Evolutionary conservation across 306 rosid genomes (phyloP), one percentile per base, ranked within the genome.

Genomic region (Benincasa hispida): DNA sequence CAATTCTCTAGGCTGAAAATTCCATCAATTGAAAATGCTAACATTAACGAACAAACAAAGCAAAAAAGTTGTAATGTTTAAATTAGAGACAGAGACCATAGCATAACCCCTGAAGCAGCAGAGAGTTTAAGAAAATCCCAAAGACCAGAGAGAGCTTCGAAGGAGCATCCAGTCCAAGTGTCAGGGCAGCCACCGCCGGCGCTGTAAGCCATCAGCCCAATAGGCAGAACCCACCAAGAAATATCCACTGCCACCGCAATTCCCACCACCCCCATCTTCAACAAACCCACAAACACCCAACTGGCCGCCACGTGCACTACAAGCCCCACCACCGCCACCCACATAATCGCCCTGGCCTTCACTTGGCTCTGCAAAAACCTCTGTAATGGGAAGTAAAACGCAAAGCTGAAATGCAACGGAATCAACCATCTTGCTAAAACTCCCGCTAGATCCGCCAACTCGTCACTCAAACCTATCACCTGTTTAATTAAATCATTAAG

Each of bases 391-490:
- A 54, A 54, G 12, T 54, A 54, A 54, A 54, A 54, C 59, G 27
- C 59, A 5, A 54, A 21, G 59, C 59, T n/a, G 12, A 54, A 54
- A 21, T 54, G 59, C 27, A 54, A 3, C 12, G 59, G 59, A 54
- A 77, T 61, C 51, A 77, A 6, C 47, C 74, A 77, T 22, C 30
- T 9, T 1, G 82, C 10, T 3, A 76, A 72, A 5, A 2, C 24
- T 19, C 77, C 84, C 1, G 77, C 32, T 57, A 76, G 57, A 35
- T 81, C 80, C 5, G 80, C 80, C 15, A 81, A 8, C 3, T 54
- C 59, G 7, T 19, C 59, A 54, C 13, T 13, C 59, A 8, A 11
- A 12, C 59, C 59, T 54, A 54, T n/a, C 59, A 9, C 27, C 35
- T 32, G 35, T 32, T 32, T 32, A 32, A 32, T 32, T 32, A 32